These are phyloP conservation scores for Coemansia sp. DNA, from an alignment of 192 early-diverging fungal species.

Conservation along the genomic window DNA sequence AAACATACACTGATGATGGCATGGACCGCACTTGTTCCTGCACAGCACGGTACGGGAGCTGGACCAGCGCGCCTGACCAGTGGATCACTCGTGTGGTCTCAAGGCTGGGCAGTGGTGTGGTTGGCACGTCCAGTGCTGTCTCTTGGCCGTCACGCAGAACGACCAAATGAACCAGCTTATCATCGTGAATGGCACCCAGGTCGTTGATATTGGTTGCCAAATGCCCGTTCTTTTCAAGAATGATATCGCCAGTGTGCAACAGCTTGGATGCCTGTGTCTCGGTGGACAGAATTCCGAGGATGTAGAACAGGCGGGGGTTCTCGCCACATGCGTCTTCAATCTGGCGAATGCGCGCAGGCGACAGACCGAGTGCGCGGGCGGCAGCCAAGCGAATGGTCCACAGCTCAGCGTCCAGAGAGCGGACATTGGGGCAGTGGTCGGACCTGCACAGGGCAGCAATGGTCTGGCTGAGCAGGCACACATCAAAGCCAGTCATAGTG, in stretches of 20 bases:
- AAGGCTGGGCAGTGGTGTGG: conserved; percentile 56
- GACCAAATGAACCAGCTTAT: conserved; percentile 56
- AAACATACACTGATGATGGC: conserved; percentile 68
- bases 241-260: conserved; percentile 64
- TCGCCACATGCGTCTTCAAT: conserved; percentile 48
- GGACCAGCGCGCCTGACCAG: conserved; percentile 86
- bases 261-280: conserved; percentile 55
- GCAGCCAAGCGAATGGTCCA: conserved; percentile 71
- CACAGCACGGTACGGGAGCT: conserved; percentile 71
- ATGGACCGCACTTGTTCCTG: conserved; percentile 66
- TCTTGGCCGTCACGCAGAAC: conserved; percentile 74
- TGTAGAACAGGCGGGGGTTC: conserved; percentile 58
- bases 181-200: conserved; percentile 55
- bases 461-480: conserved; percentile 34
- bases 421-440: conserved; percentile 52
- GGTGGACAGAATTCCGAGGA: conserved; percentile 58
- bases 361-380: conserved; percentile 65
- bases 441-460: conserved; percentile 52
- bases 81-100: conserved; percentile 72
- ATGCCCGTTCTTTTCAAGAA: conserved; percentile 62
- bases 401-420: conserved; percentile 64
- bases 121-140: conserved; percentile 63
- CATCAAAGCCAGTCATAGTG: conserved; percentile 58
- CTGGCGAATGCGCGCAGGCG: conserved; percentile 58
- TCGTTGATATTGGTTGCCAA: conserved; percentile 62